phyloP scores from a whole-genome alignment of 192 early-diverging fungal genomes.

The Chytriomyces sp. region DNA sequence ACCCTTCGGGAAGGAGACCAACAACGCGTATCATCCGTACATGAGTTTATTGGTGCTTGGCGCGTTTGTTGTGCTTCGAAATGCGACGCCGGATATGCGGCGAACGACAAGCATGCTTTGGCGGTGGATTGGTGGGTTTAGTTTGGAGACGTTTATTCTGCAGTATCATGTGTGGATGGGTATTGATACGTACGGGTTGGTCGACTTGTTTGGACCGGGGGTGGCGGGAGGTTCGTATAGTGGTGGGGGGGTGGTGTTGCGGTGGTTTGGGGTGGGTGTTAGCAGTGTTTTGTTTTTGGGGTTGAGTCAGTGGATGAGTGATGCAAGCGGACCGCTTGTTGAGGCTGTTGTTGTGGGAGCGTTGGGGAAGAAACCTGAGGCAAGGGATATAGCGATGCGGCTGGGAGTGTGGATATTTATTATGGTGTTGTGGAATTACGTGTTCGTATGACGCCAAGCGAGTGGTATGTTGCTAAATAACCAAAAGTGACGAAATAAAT shows the following conservation, averaged over 20 bases:
- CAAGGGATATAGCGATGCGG: neutral
- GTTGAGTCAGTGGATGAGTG: slow-evolving; percentile 17
- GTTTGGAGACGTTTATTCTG: slow-evolving; percentile 77
- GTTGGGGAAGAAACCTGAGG: neutral
- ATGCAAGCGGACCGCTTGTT: slow-evolving; percentile 19
- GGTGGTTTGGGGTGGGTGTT: slow-evolving; percentile 14
- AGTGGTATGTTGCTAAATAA: no score
- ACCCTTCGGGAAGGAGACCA: slow-evolving; percentile 57
- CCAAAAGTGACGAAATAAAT: no score
- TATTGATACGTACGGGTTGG: slow-evolving; percentile 73
- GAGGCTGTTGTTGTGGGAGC: slow-evolving; percentile 28
- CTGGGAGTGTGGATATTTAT: neutral
- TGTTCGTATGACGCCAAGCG: neutral
- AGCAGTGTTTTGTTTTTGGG: slow-evolving; percentile 21
- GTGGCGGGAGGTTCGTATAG: slow-evolving; percentile 4
- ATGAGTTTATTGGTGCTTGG: slow-evolving; percentile 66
- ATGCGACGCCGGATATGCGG: slow-evolving; percentile 61
- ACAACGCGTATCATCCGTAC: slow-evolving; percentile 73
- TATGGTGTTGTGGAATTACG: slow-evolving; percentile 1
- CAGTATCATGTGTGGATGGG: slow-evolving; percentile 82
- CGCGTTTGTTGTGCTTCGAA: slow-evolving; percentile 70
- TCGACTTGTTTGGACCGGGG: slow-evolving; percentile 58
- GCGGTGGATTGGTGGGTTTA: slow-evolving; percentile 65
- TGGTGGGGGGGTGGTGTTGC: slow-evolving; percentile 10
- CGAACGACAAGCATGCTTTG: slow-evolving; percentile 59